Conservation (phyloP, 129 eudicot species). For the Artemisia argyi region DNA sequence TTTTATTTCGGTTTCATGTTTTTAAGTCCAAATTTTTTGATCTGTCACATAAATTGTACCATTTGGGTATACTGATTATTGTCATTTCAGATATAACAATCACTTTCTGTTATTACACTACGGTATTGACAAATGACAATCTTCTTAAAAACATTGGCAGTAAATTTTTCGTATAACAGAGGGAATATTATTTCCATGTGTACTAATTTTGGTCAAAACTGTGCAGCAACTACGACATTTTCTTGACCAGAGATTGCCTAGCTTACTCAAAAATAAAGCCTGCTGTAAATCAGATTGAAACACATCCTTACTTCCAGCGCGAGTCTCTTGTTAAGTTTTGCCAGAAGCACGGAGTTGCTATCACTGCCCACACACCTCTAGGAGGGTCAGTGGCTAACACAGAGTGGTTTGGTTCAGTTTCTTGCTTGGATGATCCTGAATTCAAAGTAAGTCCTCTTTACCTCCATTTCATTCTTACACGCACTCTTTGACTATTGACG, state of each 20-base stretch:
- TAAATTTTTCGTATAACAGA: not conserved
- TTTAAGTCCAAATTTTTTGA: not conserved
- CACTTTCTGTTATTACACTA: too few relatives aligned
- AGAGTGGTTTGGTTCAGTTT: conserved; percentile 86
- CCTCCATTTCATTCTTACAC: not conserved
- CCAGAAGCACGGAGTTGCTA: conserved; percentile 74
- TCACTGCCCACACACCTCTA: conserved; percentile 91
- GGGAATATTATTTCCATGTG: not conserved
- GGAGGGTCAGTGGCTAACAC: conserved; percentile 55
- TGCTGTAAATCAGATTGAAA: conserved; percentile 71
- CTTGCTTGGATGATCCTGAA: conserved; percentile 61
- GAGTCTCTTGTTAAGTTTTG: conserved; percentile 91
- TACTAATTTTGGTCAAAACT: conserved; percentile 17
- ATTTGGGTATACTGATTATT: too few relatives aligned
- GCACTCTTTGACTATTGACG: not conserved
- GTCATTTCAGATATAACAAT: too few relatives aligned
- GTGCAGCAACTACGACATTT: conserved; percentile 94
- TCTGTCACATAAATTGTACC: too few relatives aligned
- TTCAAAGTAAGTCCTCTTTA: conserved; percentile 52
- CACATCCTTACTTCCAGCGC: conserved; percentile 93
- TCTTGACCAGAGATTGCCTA: conserved; percentile 79
- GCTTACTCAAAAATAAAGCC: conserved; percentile 88
- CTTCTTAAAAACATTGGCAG: not conserved
- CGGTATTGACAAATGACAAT: too few relatives aligned
- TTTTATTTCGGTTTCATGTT: not conserved